Evolutionary conservation across 1,284 basidiomycete genomes (phyloP).

Genomic region (Ceratobasidium sp.): DNA sequence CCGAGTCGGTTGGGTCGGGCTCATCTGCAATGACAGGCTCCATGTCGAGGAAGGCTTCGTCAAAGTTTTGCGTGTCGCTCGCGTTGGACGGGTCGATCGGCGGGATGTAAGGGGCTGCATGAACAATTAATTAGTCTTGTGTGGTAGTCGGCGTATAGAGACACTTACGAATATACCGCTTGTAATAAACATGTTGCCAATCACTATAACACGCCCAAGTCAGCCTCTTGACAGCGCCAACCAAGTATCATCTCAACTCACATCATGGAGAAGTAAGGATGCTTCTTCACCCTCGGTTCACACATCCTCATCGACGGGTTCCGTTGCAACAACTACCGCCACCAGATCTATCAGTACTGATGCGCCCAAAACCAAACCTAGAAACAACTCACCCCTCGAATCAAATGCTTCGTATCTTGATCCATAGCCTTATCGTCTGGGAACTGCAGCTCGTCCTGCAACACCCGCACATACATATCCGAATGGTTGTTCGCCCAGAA

Average conservation of each 20-base stretch:
- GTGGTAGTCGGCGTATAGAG: neutral
- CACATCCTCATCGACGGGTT: slow-evolving; percentile 90
- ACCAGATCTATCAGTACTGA: slow-evolving; percentile 24
- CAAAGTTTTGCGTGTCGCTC: slow-evolving; percentile 97
- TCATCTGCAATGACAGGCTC: slow-evolving; percentile 79
- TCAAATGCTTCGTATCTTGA: slow-evolving; percentile 92
- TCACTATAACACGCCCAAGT: slow-evolving; percentile 63
- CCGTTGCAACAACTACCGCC: slow-evolving; percentile 81
- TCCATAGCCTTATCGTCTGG: slow-evolving; percentile 91
- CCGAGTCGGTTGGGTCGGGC: slow-evolving; percentile 61
- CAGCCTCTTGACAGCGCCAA: neutral
- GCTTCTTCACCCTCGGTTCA: slow-evolving; percentile 91
- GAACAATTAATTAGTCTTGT: neutral
- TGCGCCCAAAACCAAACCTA: slow-evolving; percentile 4
- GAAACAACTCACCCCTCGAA: slow-evolving; percentile 81
- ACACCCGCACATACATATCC: slow-evolving; percentile 92
- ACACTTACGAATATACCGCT: slow-evolving; percentile 87
- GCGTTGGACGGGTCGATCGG: slow-evolving; percentile 92
- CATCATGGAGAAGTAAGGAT: slow-evolving; percentile 98
- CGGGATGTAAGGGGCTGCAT: slow-evolving; percentile 92
- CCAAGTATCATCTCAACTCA: slow-evolving; percentile 64
- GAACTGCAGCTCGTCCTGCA: slow-evolving; percentile 89
- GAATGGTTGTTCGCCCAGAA: slow-evolving; percentile 94
- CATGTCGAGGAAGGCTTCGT: slow-evolving; percentile 96
- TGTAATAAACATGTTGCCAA: slow-evolving; percentile 93